Evolutionary conservation across 2,329 filamentous ascomycete genomes (phyloP).

Genomic region (Colletotrichum spaethianum): DNA sequence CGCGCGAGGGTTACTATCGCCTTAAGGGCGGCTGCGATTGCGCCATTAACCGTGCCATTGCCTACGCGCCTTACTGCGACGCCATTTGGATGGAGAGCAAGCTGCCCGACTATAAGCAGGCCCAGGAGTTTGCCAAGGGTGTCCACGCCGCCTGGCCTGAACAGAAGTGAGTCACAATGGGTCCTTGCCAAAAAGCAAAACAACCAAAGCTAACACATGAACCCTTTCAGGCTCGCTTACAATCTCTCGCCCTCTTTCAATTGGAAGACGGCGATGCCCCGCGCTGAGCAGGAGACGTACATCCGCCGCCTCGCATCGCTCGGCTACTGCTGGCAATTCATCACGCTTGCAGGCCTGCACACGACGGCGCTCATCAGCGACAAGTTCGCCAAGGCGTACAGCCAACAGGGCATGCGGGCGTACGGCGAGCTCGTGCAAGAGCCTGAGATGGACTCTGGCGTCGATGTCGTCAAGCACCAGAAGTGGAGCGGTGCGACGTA

Average conservation of each 20-base stretch:
- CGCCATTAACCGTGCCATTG: slow-evolving; percentile 89
- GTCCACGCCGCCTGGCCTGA: slow-evolving; percentile 96
- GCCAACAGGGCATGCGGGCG: slow-evolving; percentile 89
- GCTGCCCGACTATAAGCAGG: slow-evolving; percentile 91
- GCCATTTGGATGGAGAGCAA: slow-evolving; percentile 99
- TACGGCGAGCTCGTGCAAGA: slow-evolving; percentile 98
- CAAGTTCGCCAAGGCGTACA: slow-evolving; percentile 87
- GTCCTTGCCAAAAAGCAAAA: too few relatives aligned
- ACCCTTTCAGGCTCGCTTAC: slow-evolving; percentile 82
- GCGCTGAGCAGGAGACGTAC: slow-evolving; percentile 95
- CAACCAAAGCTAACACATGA: not conserved
- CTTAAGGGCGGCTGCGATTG: slow-evolving; percentile 93
- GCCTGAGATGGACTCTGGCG: slow-evolving; percentile 90
- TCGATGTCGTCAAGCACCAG: slow-evolving; percentile 98
- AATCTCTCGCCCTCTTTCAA: slow-evolving; percentile 99
- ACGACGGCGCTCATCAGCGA: slow-evolving; percentile 94
- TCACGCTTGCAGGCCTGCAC: slow-evolving; percentile 97
- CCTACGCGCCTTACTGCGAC: slow-evolving; percentile 94
- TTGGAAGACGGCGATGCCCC: slow-evolving; percentile 97
- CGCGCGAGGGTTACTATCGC: slow-evolving; percentile 95
- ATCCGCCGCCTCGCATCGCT: slow-evolving; percentile 88
- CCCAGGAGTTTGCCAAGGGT: slow-evolving; percentile 91
- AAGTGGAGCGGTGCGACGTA: slow-evolving; percentile 98
- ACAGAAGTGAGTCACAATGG: slow-evolving; percentile 80
- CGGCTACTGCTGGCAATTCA: slow-evolving; percentile 99